phyloP scores from a whole-genome alignment of 2,329 filamentous ascomycete species.

The Aspergillus sergii region DNA sequence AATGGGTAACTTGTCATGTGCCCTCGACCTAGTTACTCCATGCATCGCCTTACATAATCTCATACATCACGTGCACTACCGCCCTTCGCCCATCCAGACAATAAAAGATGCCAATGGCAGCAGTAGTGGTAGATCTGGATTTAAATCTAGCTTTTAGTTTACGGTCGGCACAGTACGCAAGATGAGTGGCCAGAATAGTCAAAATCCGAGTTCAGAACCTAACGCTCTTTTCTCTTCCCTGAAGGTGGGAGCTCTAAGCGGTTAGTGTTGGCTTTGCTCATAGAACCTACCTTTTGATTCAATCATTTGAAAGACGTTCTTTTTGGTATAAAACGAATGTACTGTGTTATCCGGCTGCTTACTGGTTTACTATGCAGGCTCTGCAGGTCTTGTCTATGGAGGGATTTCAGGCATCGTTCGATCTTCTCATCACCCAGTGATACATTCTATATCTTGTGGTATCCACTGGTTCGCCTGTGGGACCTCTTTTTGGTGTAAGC shows the following conservation, averaged over 20 bases:
- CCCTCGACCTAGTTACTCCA: background rate
- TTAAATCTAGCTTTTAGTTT: background rate
- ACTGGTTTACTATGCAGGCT: conserved; percentile 18
- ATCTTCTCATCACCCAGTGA: conserved; percentile 64
- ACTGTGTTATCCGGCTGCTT: background rate
- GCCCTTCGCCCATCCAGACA: background rate
- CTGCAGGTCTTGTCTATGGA: conserved; percentile 64
- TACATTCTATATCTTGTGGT: conserved; percentile 73
- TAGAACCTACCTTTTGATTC: background rate
- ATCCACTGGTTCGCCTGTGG: conserved; percentile 82
- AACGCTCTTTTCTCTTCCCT: conserved; percentile 47
- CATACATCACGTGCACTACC: conserved; percentile 9
- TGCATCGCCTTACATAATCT: conserved; percentile 1
- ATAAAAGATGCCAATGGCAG: conserved; percentile 4
- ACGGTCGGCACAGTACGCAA: conserved; percentile 16
- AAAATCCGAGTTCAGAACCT: conserved; percentile 20
- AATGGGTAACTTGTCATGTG: background rate
- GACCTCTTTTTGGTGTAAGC: conserved; percentile 72
- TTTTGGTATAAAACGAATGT: background rate
- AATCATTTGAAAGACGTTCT: background rate
- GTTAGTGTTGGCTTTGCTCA: conserved; percentile 45
- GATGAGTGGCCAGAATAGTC: conserved; percentile 29
- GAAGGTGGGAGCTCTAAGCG: conserved; percentile 62
- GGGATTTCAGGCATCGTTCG: conserved; percentile 72
- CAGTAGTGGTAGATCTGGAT: background rate